phyloP scores from a whole-genome alignment of 2,329 filamentous ascomycete species.

The Pseudopyricularia javanii region DNA sequence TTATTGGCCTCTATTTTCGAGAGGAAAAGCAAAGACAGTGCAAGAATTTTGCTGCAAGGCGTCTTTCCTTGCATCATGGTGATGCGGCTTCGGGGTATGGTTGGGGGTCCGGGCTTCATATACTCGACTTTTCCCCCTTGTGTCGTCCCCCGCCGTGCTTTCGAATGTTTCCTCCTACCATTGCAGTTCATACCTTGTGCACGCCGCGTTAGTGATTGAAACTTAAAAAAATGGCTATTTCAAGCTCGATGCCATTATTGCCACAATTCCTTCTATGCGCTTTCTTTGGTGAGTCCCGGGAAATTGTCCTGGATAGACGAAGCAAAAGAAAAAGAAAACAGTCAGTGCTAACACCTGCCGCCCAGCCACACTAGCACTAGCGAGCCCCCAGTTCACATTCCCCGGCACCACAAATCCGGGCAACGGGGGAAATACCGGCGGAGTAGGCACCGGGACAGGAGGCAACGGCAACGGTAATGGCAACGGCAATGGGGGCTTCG shows the following conservation, averaged over 20 bases:
- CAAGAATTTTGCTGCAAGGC: neutral
- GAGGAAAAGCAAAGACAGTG: neutral
- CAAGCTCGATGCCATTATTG: neutral
- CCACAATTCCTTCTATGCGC: neutral
- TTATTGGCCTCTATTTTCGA: no score
- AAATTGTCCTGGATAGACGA: neutral
- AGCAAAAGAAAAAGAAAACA: neutral
- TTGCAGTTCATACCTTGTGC: neutral
- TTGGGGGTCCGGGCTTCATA: neutral
- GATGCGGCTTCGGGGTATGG: neutral
- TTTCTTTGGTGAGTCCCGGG: neutral
- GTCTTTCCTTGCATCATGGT: neutral
- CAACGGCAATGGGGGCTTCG: constrained; percentile 1
- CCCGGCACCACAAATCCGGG: neutral
- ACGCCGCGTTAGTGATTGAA: neutral
- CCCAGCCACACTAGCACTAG: neutral
- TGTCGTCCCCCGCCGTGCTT: neutral
- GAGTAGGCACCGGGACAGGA: neutral
- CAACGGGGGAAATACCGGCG: neutral
- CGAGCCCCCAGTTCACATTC: neutral
- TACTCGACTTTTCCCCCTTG: neutral
- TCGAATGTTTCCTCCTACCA: neutral
- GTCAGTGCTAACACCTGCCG: neutral
- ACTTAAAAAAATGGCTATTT: neutral
- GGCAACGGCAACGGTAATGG: neutral